A percentile compares a stretch with the other conserved stretches of the same genome.
Conservation (phyloP, 352 stramenopile genomes). For the Pythium oligandrum region DNA sequence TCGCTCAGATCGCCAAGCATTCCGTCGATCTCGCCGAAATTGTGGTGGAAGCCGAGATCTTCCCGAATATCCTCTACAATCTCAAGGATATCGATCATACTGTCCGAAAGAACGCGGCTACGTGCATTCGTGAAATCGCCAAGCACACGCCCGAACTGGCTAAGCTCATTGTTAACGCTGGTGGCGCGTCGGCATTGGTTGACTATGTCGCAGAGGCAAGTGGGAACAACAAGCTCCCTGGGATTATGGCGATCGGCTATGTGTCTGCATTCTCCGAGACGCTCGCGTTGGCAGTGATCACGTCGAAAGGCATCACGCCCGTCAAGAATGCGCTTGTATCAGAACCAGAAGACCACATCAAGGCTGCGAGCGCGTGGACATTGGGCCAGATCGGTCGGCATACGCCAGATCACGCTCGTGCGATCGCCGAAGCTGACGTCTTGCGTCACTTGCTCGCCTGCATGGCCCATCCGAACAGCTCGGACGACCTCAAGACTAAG, state of each 20-base stretch:
- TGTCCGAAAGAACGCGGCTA: conserved; percentile 95
- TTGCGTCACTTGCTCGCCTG: conserved; percentile 91
- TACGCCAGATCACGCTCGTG: conserved; percentile 90
- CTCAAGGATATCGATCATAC: conserved; percentile 93
- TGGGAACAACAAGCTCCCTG: conserved; percentile 92
- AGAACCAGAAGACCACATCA: conserved; percentile 95
- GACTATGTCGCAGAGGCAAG: conserved; percentile 90
- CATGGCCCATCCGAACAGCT: conserved; percentile 90
- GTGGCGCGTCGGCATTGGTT: conserved; percentile 91
- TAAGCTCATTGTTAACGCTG: conserved; percentile 94
- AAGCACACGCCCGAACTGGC: conserved; percentile 95
- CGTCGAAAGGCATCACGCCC: conserved; percentile 89
- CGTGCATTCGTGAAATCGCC: conserved; percentile 92
- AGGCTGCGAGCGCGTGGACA: conserved; percentile 93
- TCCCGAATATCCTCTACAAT: conserved; percentile 94
- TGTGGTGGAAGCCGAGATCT: conserved; percentile 95
- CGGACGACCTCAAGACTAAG: conserved; percentile 93
- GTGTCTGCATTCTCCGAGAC: conserved; percentile 95
- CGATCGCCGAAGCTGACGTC: conserved; percentile 91
- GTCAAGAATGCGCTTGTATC: conserved; percentile 92
- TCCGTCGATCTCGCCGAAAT: conserved; percentile 94
- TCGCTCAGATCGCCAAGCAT: conserved; percentile 95
- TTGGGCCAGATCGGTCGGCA: conserved; percentile 93
- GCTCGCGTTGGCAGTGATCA: conserved; percentile 92
- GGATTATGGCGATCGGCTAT: conserved; percentile 95